Base-by-base conservation (phyloP, 768 basidiomycete genomes). In the Rhizopogon vinicolor region DNA sequence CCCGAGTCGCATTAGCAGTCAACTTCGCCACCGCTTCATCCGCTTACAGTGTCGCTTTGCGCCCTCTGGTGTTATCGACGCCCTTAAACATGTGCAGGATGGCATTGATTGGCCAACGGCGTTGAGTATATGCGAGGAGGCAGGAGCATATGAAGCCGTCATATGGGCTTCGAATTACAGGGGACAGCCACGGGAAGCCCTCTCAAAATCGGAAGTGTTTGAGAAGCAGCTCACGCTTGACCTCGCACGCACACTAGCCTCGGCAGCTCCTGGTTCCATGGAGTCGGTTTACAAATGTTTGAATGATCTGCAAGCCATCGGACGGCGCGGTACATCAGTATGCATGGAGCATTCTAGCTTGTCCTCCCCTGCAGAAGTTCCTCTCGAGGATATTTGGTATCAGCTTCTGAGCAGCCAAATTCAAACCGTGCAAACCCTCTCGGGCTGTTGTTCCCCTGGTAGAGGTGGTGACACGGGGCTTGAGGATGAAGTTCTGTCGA, bases 361-460 rank as follows among this genome's bases (percentile, higher is more conserved):
- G 28, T 65, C 68, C 12, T 71, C 73, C 18, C 68, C 74, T 9
- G 69, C 64, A 31, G 70, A 78, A 29, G 65, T 79, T 54, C 73
- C 79, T 41, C 61, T 85, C 14, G 94, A 97, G 64, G 91, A 96
- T 59, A 81, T 93, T 60, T 98, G 94, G 94, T 92, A 93, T 68
- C 81, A 84, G 58, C 74, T 97, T 1, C 78, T 98, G 33, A 84
- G 83, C 62, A 85, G 87, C 57, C 88, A 97, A 64, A 86, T 97
- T 52, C 80, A 84, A 50, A 80, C 82, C 35, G 86, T 95, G 8
- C 93, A 95, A 60, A 76, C 75, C 2, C 70, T 93, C 14, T 84
- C 86, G 0, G 72, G 72, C 4, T 76, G 75, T 53, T 72, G 65
- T 54, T 39, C 61, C 39, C 60, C 68, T 6, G 64, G 65, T 14